A percentile compares a stretch with the other conserved stretches of the same genome.
phyloP scores from a whole-genome alignment of 1,284 basidiomycete genomes.

The Cystobasidiaceae sp. region DNA sequence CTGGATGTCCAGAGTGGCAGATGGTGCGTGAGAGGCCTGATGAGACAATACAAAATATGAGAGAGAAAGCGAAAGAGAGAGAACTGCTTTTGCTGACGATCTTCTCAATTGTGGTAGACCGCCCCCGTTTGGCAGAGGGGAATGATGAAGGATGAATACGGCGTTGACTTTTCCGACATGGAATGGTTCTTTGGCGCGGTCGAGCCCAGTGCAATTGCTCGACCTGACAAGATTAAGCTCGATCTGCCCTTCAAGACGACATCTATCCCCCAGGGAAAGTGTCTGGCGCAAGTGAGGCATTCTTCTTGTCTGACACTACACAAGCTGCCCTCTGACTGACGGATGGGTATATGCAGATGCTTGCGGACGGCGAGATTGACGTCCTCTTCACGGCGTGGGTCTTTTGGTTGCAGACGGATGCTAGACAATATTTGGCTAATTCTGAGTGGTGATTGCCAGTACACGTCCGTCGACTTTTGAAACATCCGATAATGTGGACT shows the following conservation, averaged over 20 bases:
- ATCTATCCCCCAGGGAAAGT: neutral
- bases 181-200: neutral
- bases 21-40: no score
- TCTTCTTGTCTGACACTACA: no score
- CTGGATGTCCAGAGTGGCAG: neutral
- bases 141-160: neutral
- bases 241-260: neutral
- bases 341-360: no score
- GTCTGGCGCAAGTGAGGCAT: no score
- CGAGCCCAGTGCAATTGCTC: neutral
- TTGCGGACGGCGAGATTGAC: neutral
- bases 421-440: neutral
- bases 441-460: neutral
- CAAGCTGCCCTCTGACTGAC: no score
- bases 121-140: neutral
- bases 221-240: neutral
- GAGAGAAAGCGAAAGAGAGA: no score
- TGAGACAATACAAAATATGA: no score
- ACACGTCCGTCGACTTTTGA: neutral
- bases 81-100: no score
- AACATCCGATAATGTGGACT: neutral
- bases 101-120: no score
- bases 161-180: neutral
- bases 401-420: neutral
- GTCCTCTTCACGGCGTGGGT: neutral